Evolutionary conservation across 495 filamentous ascomycete species (phyloP), one percentile per base, ranked within the genome.

Genomic region (Pseudevernia furfuracea): DNA sequence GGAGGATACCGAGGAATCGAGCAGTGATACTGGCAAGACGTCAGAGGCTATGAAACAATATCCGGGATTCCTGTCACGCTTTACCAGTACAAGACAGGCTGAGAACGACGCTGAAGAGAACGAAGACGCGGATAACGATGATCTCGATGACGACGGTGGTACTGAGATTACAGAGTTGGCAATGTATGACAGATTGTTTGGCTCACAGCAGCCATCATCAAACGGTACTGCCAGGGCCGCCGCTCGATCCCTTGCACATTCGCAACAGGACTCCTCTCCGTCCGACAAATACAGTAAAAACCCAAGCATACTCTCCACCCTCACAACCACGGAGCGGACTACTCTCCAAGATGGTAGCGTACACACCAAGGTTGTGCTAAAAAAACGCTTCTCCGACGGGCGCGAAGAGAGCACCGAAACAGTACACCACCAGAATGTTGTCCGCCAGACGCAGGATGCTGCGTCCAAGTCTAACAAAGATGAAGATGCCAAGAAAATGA

Each of bases 321-420:
- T 80, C 43, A 85, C 79, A 0, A 84, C 76, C 1, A 88, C 84
- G 14, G 79, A 85, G 60, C 79, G 80, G 2, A 75, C 74, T 9
- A 79, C 74, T 19, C 69, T 81, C 32, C 72, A 83, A 5, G 86
- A 89, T 74, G 87, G 87, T 11, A 85, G 82, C 8, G 73, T 86
- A 8, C 77, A 81, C 56, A 89, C 82, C 7, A 84, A 78, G 65
- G 80, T 81, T n/a, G 73, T 83, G 15, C 72, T 84, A 17, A 87
- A 83, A 56, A 85, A 83, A 71, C 75, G 80, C 9, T 89, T 83
- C 68, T 76, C 82, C 0, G 85, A 89, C 77, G 87, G 87, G 8
- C 74, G 80, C 28, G 85, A 87, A 67, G 83, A 86, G 67, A 82
- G 68, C 34, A 80, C 82, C 10, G 80, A 82, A 66, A 71, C 69